Percentiles rank a stretch among this genome's conserved stretches.
Evolutionary conservation across 805 yeast species (phyloP).

Genomic region (Naumovozyma dairenensis): DNA sequence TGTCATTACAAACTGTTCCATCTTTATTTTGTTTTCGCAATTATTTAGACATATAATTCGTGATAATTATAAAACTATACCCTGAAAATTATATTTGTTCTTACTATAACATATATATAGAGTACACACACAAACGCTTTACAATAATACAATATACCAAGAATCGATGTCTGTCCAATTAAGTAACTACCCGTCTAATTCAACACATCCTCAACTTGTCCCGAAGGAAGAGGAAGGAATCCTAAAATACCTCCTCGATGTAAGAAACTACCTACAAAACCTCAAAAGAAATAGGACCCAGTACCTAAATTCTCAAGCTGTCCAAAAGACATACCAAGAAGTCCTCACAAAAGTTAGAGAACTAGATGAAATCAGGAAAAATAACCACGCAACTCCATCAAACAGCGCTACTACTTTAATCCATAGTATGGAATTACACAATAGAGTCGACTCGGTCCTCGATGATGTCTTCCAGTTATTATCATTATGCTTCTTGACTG

Average conservation of each 20-base stretch:
- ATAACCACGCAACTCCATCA: conserved; percentile 18
- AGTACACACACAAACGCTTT: no score
- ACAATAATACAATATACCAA: no score
- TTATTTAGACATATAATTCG: no score
- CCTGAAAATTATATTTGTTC: no score
- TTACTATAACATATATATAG: no score
- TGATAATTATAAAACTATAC: no score
- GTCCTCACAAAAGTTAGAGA: conserved; percentile 47
- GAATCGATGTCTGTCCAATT: no score
- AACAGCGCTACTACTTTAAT: conserved; percentile 20
- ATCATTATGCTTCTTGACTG: conserved; percentile 80
- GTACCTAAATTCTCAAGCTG: conserved; percentile 58
- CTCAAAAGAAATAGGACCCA: conserved; percentile 56
- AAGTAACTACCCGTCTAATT: not conserved
- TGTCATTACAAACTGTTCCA: no score
- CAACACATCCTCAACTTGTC: conserved; percentile 13
- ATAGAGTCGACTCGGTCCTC: conserved; percentile 57
- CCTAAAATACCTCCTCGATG: conserved; percentile 32
- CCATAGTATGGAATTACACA: conserved; percentile 25
- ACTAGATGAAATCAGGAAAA: conserved; percentile 43
- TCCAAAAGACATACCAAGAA: conserved; percentile 46
- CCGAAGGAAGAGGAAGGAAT: conserved; percentile 32
- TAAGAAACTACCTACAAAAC: conserved; percentile 35
- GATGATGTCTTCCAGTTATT: conserved; percentile 87
- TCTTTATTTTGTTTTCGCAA: no score